Conservation (phyloP, 768 basidiomycete species). For the Leccinum uliginosum region DNA sequence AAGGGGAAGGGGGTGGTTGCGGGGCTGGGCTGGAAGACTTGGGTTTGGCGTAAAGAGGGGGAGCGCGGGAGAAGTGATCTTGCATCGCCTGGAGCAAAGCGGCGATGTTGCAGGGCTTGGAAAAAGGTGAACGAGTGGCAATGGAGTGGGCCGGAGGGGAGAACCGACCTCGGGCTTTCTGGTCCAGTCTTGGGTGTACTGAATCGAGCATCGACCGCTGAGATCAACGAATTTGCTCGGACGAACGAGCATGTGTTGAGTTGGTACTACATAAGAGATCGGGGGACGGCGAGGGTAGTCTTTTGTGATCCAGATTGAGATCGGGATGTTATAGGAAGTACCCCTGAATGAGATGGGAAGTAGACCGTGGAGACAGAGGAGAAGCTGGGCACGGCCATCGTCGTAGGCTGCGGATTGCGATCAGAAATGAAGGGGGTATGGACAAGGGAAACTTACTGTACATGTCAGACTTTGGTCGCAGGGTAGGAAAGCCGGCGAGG, state of each 20-base stretch:
- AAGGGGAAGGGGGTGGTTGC: conserved; percentile 16
- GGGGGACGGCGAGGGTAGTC: conserved; percentile 84
- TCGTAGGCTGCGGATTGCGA: conserved; percentile 65
- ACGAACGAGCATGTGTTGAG: conserved; percentile 83
- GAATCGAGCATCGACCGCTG: conserved; percentile 65
- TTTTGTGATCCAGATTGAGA: conserved; percentile 81
- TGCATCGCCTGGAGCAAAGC: conserved; percentile 75
- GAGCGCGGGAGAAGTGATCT: conserved; percentile 75
- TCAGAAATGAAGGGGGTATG: conserved; percentile 4
- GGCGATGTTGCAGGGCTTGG: conserved; percentile 72
- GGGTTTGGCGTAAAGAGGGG: conserved; percentile 89
- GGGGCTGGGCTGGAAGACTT: conserved; percentile 30
- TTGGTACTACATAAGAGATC: conserved; percentile 88
- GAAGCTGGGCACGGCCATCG: conserved; percentile 87
- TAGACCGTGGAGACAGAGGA: conserved; percentile 88
- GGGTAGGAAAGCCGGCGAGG: conserved; percentile 49
- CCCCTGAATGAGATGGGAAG: conserved; percentile 79
- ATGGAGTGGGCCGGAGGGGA: conserved; percentile 7
- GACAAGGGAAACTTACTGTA: conserved; percentile 50
- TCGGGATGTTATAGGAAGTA: conserved; percentile 87
- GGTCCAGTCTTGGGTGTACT: conserved; percentile 75
- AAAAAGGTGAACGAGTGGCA: not conserved
- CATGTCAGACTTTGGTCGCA: conserved; percentile 76
- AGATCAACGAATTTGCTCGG: conserved; percentile 73
- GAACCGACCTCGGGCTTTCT: conserved; percentile 61